Base-by-base conservation (phyloP, 495 filamentous ascomycete genomes). In the Penicillium fimorum region DNA sequence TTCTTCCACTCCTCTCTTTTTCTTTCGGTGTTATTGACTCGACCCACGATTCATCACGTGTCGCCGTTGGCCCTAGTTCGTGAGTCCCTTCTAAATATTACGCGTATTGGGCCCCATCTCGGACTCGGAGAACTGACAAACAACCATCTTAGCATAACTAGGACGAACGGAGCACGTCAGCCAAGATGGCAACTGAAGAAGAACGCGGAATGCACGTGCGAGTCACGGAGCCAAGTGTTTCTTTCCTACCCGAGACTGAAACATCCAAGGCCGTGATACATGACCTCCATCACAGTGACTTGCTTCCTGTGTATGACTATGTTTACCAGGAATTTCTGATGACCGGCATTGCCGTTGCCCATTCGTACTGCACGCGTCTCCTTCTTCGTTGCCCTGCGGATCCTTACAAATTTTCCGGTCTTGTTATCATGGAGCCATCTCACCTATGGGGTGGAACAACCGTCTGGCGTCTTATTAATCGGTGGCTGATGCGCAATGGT, bases 401-500 rank as follows among this genome's bases (percentile, higher is more conserved):
- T 38, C 43, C 37, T 3, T 13, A 4, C 5, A 44, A 11, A 15
- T 59, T 59, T 15, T 55, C 57, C 6, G 57, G 57, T 20, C 47
- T 59, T 17, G 57, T 56, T 27, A 27, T 59, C 24, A 45, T 35
- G 25, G 57, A 59, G 20, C 57, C 57, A 24, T 41, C 52, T 43
- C 52, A 56, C 17, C 25, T 56, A 15, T 56, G 43, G 52, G 57
- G 52, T 17, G 52, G 57, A 33, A 56, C 45, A 40, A 56, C 17
- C 44, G 35, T 56, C 6, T 59, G 57, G 57, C 45, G 44, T 42
- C 33, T 46, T 2, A 50, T 49, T 5, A 56, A 46, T 27, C 52
- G 57, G 13, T 59, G 57, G 57, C 4, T 59, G 2, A 59, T 59
- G 57, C 53, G 57, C 4, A 59, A 56, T 46, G 52, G 52, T 59